Base-by-base conservation (phyloP, 2,329 filamentous ascomycete genomes). In the Coniochaeta hoffmannii region DNA sequence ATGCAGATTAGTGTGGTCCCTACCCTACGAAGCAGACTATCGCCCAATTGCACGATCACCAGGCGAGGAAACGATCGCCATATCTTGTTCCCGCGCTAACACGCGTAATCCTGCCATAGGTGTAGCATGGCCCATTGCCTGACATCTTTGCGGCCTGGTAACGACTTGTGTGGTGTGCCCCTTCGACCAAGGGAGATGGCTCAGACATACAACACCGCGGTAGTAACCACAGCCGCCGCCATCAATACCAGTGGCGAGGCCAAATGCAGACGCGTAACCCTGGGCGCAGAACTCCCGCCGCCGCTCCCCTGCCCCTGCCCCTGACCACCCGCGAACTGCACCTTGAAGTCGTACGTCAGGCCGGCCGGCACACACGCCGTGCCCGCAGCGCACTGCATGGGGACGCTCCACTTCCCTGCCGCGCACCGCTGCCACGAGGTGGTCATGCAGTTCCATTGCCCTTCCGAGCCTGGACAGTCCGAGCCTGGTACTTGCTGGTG, bases 381-480 rank as follows among this genome's bases (percentile, higher is more conserved):
- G 5, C 77, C 76, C 5, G 65, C 63, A 0, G 77, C 71, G 56
- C 71, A 72, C 35, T 70, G 57, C 65, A 78, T 69, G n/a, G 71
- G 69, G 1, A 58, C 65, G 58, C 72, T 77, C 78, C 78, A 81
- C 11, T 56, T 63, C 2, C 77, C 77, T 10, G 68, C 64, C 2
- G 74, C 76, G 61, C 78, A 81, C 28, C 78, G 72, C 65, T 81
- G 78, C 68, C 75, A 81, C 32, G 68, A 70, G 19, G 60, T 66
- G 1, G 68, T 70, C 68, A 81, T 74, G 68, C 79, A 81, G 65
- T 80, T 78, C 78, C 78, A 81, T 58, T 74, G 72, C n/a, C 78
- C 78, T 57, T 81, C 77, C 12, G 67, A 62, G 10, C 62, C 65
- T 11, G 66, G 64, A 64, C 78, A 81, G 4, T 65, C 60, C 1